Evolutionary conservation across 257 asterid genomes (phyloP).

Genomic region (Cinchona pubescens): DNA sequence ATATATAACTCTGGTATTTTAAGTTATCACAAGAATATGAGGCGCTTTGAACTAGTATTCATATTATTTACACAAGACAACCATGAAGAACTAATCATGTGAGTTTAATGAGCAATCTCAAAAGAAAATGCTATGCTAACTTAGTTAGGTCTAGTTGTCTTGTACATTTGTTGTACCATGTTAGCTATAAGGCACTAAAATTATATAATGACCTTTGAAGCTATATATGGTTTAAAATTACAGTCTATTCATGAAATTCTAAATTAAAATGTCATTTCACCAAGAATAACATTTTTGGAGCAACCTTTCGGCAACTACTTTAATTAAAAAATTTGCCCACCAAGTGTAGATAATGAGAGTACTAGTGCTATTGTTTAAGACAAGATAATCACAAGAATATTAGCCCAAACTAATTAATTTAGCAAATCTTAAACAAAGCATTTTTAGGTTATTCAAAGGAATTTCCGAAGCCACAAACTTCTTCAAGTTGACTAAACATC

Average conservation of each 20-base stretch:
- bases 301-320: slow-evolving; percentile 43
- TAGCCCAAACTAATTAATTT: slow-evolving; percentile 21
- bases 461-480: slow-evolving; percentile 22
- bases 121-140: no score
- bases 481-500: slow-evolving; percentile 16
- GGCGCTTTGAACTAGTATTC: no score
- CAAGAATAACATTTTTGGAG: slow-evolving; percentile 36
- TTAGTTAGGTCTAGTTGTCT: neutral
- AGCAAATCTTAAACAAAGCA: slow-evolving; percentile 15
- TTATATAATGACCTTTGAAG: neutral
- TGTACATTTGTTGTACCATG: neutral
- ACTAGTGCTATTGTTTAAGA: slow-evolving; percentile 33
- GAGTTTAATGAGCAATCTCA: neutral
- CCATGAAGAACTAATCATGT: neutral
- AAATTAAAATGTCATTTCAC: neutral
- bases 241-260: neutral
- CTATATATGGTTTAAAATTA: neutral
- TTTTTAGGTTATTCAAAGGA: slow-evolving; percentile 3
- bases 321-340: slow-evolving; percentile 40
- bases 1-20: no score
- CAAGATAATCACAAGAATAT: slow-evolving; percentile 46
- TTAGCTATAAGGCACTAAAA: neutral
- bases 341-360: slow-evolving; percentile 43
- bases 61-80: no score
- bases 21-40: no score